Evolutionary conservation across 1,284 basidiomycete genomes (phyloP).

Genomic region (Phlebopus sp.): DNA sequence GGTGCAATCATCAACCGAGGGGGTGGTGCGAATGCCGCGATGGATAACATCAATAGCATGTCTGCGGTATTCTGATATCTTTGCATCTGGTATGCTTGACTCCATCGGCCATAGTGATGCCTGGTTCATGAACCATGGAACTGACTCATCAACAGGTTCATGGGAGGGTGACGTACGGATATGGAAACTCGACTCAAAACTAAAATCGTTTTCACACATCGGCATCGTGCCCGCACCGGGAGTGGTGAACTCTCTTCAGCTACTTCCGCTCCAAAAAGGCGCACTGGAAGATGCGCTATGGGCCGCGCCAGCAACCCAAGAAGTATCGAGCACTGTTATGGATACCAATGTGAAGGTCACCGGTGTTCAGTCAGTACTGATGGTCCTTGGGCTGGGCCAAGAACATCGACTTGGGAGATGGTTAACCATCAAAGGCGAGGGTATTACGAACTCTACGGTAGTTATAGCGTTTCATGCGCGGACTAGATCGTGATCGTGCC

Average conservation of each 20-base stretch:
- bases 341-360: slow-evolving; percentile 16
- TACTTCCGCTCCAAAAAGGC: slow-evolving; percentile 61
- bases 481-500: background rate
- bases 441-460: slow-evolving; percentile 71
- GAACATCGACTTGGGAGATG: slow-evolving; percentile 91
- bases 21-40: slow-evolving; percentile 73
- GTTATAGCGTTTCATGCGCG: slow-evolving; percentile 44
- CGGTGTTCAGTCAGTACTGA: slow-evolving; percentile 46
- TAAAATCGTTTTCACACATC: slow-evolving; percentile 73
- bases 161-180: slow-evolving; percentile 88
- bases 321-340: background rate
- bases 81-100: slow-evolving; percentile 72
- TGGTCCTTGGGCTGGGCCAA: slow-evolving; percentile 82
- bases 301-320: slow-evolving; percentile 1
- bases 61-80: slow-evolving; percentile 87
- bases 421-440: slow-evolving; percentile 70
- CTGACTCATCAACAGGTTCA: slow-evolving; percentile 56
- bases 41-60: slow-evolving; percentile 88
- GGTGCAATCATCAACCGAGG: slow-evolving; percentile 66
- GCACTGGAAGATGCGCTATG: slow-evolving; percentile 32
- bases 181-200: slow-evolving; percentile 81
- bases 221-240: slow-evolving; percentile 68
- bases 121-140: background rate
- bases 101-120: slow-evolving; percentile 7
- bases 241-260: slow-evolving; percentile 87